phyloP scores from a whole-genome alignment of 768 basidiomycete species.

The Mycena metata region DNA sequence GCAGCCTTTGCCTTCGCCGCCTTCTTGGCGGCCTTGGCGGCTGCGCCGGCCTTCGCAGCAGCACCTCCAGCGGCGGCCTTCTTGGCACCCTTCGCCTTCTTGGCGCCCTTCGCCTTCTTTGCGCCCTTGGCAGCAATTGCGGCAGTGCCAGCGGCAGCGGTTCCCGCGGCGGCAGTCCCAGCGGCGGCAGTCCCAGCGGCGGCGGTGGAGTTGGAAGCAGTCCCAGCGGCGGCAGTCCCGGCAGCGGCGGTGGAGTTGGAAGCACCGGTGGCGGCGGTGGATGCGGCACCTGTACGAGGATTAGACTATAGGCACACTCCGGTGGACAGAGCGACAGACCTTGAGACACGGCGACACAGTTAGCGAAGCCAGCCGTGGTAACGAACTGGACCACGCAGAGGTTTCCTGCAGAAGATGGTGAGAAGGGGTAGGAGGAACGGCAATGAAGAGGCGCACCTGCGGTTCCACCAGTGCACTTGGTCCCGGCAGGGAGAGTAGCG shows the following conservation, averaged over 20 bases:
- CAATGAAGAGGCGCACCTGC: too few relatives aligned
- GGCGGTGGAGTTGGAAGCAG: background rate
- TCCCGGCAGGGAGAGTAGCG: conserved; percentile 11
- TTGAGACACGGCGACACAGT: conserved; percentile 16
- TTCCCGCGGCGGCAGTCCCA: background rate
- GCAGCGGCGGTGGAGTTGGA: background rate
- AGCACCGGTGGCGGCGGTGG: background rate
- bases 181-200: background rate
- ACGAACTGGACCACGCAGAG: conserved; percentile 23
- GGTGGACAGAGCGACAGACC: background rate
- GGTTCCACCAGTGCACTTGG: conserved; percentile 19
- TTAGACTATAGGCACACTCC: too few relatives aligned
- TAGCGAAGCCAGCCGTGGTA: conserved; percentile 9
- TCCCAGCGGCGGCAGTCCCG: background rate
- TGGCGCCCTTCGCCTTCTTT: conserved; percentile 2
- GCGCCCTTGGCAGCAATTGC: background rate
- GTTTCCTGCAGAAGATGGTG: too few relatives aligned
- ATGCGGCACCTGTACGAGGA: background rate
- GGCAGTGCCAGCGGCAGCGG: background rate
- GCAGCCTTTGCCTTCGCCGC: background rate
- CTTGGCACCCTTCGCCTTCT: too few relatives aligned
- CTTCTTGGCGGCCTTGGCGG: too few relatives aligned
- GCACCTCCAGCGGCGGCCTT: too few relatives aligned
- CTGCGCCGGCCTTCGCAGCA: too few relatives aligned
- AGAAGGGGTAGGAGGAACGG: too few relatives aligned